Conservation (phyloP, 192 early-diverging fungal genomes). For the Pilaira anomala region DNA sequence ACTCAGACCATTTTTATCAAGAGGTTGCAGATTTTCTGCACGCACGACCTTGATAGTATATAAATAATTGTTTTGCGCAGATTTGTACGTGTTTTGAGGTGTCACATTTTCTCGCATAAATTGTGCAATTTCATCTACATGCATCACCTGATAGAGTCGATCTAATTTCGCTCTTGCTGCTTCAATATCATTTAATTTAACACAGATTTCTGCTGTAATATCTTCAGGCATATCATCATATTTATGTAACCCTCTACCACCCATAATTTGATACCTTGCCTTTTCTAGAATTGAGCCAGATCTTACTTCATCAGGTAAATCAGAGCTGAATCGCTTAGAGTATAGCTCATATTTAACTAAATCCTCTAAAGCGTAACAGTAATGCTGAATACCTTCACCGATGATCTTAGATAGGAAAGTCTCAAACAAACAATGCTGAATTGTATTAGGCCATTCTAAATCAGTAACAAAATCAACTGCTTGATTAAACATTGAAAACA, state of each 20-base stretch:
- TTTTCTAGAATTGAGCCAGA: constrained; percentile 17
- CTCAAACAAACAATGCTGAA: constrained; percentile 58
- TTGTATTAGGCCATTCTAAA: constrained; percentile 61
- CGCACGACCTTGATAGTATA: constrained; percentile 68
- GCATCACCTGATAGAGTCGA: constrained; percentile 53
- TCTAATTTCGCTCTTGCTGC: constrained; percentile 49
- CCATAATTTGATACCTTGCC: constrained; percentile 26
- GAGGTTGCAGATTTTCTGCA: constrained; percentile 58
- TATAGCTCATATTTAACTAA: constrained; percentile 43
- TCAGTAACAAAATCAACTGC: constrained; percentile 68
- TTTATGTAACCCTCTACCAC: constrained; percentile 10
- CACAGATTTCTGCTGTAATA: constrained; percentile 54
- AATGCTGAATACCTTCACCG: constrained; percentile 60
- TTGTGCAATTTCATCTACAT: constrained; percentile 50
- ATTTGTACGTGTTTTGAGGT: constrained; percentile 20
- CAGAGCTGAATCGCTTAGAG: constrained; percentile 5
- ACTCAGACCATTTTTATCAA: constrained; percentile 56
- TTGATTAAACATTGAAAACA: constrained; percentile 77
- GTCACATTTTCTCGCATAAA: constrained; percentile 37
- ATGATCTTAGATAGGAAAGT: constrained; percentile 62
- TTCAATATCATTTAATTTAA: constrained; percentile 56
- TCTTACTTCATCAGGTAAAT: not conserved
- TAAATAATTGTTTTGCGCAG: constrained; percentile 43
- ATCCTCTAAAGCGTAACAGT: constrained; percentile 50
- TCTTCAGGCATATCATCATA: constrained; percentile 39